Base-by-base conservation (phyloP, 345 rosid genomes). In the Lepidium aucheri region DNA sequence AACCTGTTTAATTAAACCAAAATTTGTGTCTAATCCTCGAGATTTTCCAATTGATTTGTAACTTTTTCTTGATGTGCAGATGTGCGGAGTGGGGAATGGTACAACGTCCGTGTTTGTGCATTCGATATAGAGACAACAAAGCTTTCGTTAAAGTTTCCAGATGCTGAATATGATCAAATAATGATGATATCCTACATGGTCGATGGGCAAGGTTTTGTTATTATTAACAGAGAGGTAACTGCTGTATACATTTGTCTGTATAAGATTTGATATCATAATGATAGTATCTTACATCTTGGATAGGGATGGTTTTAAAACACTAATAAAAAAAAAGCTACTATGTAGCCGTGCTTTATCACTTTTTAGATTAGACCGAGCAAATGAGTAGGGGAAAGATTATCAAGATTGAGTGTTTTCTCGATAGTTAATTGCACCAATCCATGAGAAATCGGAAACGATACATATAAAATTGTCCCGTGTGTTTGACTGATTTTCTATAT, bases 151-250 rank as follows among this genome's bases (percentile, higher is more conserved):
- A 88, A 91, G 74, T 91, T 91, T 81, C 98, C 98, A 1, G 96
- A 91, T 81, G 91, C 98, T 35, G 94, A 85, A 56, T 88, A 82
- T 65, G 98, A 91, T 78, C 58, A 74, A 41, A 65, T 91, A 35
- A 91, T 93, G 98, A 93, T 93, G 98, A 93, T 93, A 57, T 93
- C 98, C 11, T 93, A 93, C 81, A 90, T 93, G 98, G 82, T 93
- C 74, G 97, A 93, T 76, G 96, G 95, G 67, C 87, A 85, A 77
- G 98, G 97, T 18, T 93, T 81, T 79, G 80, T 90, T 44, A 89
- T 88, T 65, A 88, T 84, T 68, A 93, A 93, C 79, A 85, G 94
- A 88, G 98, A 93, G 95, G 98, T 92, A 78, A 13, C 22, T 24
- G 14, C n/a, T 16, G 20, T 67, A 3, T n/a, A 22, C 68, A 63